Evolutionary conservation across 495 filamentous ascomycete genomes (phyloP), one percentile per base, ranked within the genome.

Genomic region (Aspergillus incahuasiensis): DNA sequence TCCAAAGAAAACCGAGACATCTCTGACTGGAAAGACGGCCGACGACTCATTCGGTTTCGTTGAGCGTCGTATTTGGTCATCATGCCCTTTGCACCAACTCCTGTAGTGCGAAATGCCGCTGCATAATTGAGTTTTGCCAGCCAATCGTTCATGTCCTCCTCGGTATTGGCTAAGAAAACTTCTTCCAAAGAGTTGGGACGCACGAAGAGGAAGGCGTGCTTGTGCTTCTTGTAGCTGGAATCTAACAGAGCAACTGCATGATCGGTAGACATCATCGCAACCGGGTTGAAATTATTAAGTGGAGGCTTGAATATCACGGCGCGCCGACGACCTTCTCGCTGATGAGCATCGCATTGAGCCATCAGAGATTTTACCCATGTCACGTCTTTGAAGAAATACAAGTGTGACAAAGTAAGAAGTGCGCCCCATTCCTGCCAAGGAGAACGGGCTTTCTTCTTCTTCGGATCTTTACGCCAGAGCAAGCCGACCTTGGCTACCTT

Each of bases 351-450:
- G 57, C 88, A 80, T 63, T 99, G 94, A 54, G 87, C 81, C 74
- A 97, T 89, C 54, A 99, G 70, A 52, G 77, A 85, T 65, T 94
- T 96, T n/a, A 95, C 83, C 94, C 94, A 97, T 11, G 79, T 74
- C 18, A 89, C 84, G 63, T 97, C 96, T 52, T 88, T 83, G 74
- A 99, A 99, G 73, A 99, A 91, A 70, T 95, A 97, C 41, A 99
- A 80, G 63, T 97, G 92, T 13, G 94, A 92, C 22, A 91, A 87
- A 6, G 94, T 99, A 19, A 99, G 79, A 43, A 99, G 83, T 30
- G 91, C 92, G 44, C 94, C 94, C 94, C 94, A 99, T 74, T 97
- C 94, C 61, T 96, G 91, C 94, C 94, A 99, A 1, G 94, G 95
- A 1, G 91, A 96, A 32, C 95, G 81, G 0, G 91, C 87, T 68